Percentiles rank a stretch among this genome's conserved stretches.
phyloP scores from a whole-genome alignment of 495 filamentous ascomycete species.

The Elasticomyces elasticus region DNA sequence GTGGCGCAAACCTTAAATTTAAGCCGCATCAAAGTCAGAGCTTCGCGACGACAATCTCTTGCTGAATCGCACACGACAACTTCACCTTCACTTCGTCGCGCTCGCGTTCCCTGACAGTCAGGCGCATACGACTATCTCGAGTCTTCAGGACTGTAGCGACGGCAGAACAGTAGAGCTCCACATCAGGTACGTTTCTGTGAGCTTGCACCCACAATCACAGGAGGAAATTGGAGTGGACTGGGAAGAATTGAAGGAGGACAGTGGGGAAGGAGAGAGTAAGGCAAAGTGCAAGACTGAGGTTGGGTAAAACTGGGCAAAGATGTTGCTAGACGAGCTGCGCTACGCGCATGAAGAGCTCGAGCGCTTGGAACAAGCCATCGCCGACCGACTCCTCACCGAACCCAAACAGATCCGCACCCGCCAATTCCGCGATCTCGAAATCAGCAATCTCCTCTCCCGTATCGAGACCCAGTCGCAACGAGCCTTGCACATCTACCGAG shows the following conservation, averaged over 20 bases:
- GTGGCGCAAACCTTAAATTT: slow-evolving; percentile 4
- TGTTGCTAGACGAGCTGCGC: slow-evolving; percentile 86
- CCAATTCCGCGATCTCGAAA: slow-evolving; percentile 79
- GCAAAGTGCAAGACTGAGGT: neutral
- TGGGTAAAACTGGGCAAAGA: slow-evolving; percentile 31
- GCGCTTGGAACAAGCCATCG: slow-evolving; percentile 84
- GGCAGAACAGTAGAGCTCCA: too few species aligned
- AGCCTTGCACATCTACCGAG: slow-evolving; percentile 74
- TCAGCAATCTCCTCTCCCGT: slow-evolving; percentile 72
- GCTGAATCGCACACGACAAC: neutral
- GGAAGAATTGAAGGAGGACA: neutral
- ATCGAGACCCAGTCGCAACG: slow-evolving; percentile 78
- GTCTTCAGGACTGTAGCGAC: too few species aligned
- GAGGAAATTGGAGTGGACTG: neutral
- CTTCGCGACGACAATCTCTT: neutral
- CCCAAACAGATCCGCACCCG: slow-evolving; percentile 80
- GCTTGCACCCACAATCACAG: too few species aligned
- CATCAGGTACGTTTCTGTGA: too few species aligned
- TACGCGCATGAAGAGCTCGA: slow-evolving; percentile 93
- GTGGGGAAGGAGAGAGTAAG: neutral
- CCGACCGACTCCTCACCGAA: slow-evolving; percentile 77
- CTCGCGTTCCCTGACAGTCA: too few species aligned
- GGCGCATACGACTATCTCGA: too few species aligned
- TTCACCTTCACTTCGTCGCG: neutral
- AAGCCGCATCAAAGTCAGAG: neutral